Evolutionary conservation across 306 rosid genomes (phyloP), one percentile per base, ranked within the genome.

Genomic region (Geum urbanum): DNA sequence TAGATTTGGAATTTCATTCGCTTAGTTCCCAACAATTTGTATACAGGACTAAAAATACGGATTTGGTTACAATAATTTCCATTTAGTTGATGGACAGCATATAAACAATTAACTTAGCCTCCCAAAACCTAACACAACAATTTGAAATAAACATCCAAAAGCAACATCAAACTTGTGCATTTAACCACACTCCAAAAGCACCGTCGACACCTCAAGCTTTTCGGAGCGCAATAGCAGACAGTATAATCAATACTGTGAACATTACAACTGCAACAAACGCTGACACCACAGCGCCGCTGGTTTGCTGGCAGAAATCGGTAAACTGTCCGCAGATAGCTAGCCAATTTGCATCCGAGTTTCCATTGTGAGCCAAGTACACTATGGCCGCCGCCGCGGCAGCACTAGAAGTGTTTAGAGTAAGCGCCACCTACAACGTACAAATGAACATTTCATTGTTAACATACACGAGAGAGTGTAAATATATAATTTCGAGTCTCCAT

Each of bases 291-390:
- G 96, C 90, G 4, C 79, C 82, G 57, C 96, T 89, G 0, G 83
- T 66, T 54, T 75, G 69, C 19, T 75, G 70, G 72, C 96, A 86
- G 64, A 89, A 89, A n/a, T 81, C 88, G 18, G 83, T 80, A 53
- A 70, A 89, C 50, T 86, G 89, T 18, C 79, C 73, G 76, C 96
- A 86, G 5, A 89, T 76, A 4, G 96, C 92, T 7, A 89, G 19
- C 96, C 92, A 86, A 18, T 84, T 86, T 18, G 96, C 71, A 53
- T 79, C 79, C 0, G 84, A 74, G 27, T 81, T 76, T 0, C 96
- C 92, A 59, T 89, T 86, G 68, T 86, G 90, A 58, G 89, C 91
- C 74, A 89, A 73, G 81, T 86, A 86, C 19, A 83, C 91, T 72
- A 86, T 79, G 43, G 88, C 72, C 1, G 95, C 76, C 0, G 87